Base-by-base conservation (phyloP, 352 stramenopile genomes). In the Phytophthora hybrid region DNA sequence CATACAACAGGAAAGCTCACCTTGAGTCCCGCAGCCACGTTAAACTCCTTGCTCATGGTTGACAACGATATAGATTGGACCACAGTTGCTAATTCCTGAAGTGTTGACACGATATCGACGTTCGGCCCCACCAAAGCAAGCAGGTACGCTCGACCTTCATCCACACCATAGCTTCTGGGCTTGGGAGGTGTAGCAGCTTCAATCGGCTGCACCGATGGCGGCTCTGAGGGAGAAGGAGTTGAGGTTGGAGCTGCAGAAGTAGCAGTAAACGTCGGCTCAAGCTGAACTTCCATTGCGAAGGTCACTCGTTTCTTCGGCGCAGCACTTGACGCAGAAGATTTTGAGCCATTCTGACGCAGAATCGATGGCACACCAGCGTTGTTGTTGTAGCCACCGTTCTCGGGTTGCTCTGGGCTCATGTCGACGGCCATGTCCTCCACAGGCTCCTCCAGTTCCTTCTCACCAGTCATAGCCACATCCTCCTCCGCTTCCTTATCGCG, bases 31-130 rank as follows among this genome's bases (percentile, higher is more conserved):
- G 64, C 57, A 13, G 78, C 72, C 23, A 95, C 63, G 18, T 74
- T 73, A 49, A 95, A 88, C 41, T 95, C 85, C 26, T 79, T 81
- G 61, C 81, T 93, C 77, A 91, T 90, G 3, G 67, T 83, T 13
- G 77, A 73, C 11, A 92, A 58, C 13, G 82, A 49, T 10, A 76
- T 68, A 23, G 53, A 75, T 69, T 78, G 73, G n/a, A 92, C 59
- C 57, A 76, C 69, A 26, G 61, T 67, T 59, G 79, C 66, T 31
- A 92, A 78, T 34, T 82, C 72, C 56, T 80, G 64, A 51, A 93
- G 71, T 47, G 74, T 87, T 49, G 74, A 88, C 55, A 88, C 67
- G 7, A 95, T 58, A 52, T 95, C 86, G 67, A 91, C 75, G 0
- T 79, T 76, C 0, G 86, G 83, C 47, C 87, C 78, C 34, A 93